Conservation (phyloP, 1,284 basidiomycete species). For the Boletus smithii region DNA sequence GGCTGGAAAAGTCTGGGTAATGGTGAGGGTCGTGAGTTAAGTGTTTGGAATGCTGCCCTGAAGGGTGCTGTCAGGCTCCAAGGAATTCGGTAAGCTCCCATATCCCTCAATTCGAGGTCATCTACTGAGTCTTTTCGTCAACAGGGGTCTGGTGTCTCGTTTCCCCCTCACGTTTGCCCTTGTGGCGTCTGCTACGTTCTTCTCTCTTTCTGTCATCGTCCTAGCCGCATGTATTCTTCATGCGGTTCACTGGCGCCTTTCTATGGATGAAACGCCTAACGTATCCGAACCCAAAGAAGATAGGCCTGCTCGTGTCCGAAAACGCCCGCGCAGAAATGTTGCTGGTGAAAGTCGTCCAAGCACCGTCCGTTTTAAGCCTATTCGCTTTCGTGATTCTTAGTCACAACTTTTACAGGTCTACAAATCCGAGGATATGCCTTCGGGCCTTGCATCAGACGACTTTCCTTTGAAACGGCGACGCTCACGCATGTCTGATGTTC, state of each 20-base stretch:
- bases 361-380: slow-evolving; percentile 20
- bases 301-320: slow-evolving; percentile 24
- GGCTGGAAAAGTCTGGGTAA: slow-evolving; percentile 62
- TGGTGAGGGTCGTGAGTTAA: slow-evolving; percentile 69
- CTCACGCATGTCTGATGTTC: slow-evolving; percentile 36
- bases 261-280: slow-evolving; percentile 15
- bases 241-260: slow-evolving; percentile 34
- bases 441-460: slow-evolving; percentile 20
- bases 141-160: slow-evolving; percentile 64
- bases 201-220: slow-evolving; percentile 32
- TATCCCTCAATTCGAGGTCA: slow-evolving; percentile 2
- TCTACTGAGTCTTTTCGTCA: not conserved
- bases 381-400: not conserved
- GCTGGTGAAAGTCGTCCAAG: slow-evolving; percentile 19
- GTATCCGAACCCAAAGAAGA: slow-evolving; percentile 22
- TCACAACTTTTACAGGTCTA: slow-evolving; percentile 26
- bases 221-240: slow-evolving; percentile 52
- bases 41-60: slow-evolving; percentile 56
- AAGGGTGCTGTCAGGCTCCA: slow-evolving; percentile 58
- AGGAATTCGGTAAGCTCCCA: slow-evolving; percentile 56
- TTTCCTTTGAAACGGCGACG: slow-evolving; percentile 40
- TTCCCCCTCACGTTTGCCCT: slow-evolving; percentile 57
- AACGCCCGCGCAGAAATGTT: slow-evolving; percentile 22
- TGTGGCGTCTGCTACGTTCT: slow-evolving; percentile 41
- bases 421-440: slow-evolving; percentile 31